Conservation (phyloP, 805 yeast genomes). For the Candida xyloterini region DNA sequence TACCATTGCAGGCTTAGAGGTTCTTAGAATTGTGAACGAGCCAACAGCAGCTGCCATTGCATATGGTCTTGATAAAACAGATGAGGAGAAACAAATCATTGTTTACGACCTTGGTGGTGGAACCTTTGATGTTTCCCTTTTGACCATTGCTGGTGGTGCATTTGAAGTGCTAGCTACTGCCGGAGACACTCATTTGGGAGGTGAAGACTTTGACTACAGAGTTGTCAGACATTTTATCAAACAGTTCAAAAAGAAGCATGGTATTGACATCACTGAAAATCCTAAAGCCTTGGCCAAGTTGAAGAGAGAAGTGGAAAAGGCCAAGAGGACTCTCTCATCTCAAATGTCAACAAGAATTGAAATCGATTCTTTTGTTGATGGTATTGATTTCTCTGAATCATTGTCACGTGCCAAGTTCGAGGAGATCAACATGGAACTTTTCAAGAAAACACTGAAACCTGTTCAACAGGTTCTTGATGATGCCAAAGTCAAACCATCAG, state of each 20-base stretch:
- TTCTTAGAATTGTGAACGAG: slow-evolving; percentile 85
- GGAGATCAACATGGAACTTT: slow-evolving; percentile 88
- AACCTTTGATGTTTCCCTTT: slow-evolving; percentile 80
- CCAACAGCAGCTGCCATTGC: slow-evolving; percentile 99
- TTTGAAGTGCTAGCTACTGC: slow-evolving; percentile 81
- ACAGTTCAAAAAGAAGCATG: slow-evolving; percentile 88
- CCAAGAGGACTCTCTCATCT: slow-evolving; percentile 92
- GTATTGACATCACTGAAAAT: slow-evolving; percentile 77
- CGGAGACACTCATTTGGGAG: slow-evolving; percentile 83
- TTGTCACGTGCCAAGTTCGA: slow-evolving; percentile 97
- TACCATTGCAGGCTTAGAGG: slow-evolving; percentile 85
- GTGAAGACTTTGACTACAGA: slow-evolving; percentile 78
- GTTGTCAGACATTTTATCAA: slow-evolving; percentile 85
- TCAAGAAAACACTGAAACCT: slow-evolving; percentile 93
- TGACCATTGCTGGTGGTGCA: slow-evolving; percentile 77
- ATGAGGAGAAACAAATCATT: slow-evolving; percentile 82
- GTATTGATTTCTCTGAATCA: slow-evolving; percentile 93
- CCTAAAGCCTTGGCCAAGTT: slow-evolving; percentile 87
- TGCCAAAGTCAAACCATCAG: slow-evolving; percentile 81
- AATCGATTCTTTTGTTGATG: slow-evolving; percentile 92
- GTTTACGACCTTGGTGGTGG: slow-evolving; percentile 98
- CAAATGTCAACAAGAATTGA: slow-evolving; percentile 96
- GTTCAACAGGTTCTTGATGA: slow-evolving; percentile 95
- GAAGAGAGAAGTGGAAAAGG: slow-evolving; percentile 97
- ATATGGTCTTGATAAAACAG: slow-evolving; percentile 83